Base-by-base conservation (phyloP, 2,329 filamentous ascomycete species). In the Aureobasidium sp. region DNA sequence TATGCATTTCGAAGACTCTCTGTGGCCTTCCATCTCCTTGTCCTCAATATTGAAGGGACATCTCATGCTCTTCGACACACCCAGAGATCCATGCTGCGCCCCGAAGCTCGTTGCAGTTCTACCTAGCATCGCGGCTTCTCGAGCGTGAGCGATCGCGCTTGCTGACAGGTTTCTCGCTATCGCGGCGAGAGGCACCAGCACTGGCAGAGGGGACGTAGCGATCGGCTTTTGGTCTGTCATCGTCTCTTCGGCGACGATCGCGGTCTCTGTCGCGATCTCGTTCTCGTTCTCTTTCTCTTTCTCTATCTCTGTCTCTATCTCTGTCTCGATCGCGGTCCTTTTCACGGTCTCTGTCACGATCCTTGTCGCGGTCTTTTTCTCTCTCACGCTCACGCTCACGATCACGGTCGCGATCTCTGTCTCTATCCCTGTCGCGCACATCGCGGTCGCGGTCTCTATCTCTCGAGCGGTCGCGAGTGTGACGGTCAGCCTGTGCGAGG, bases 271-370 rank as follows among this genome's bases (percentile, higher is more conserved):
- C 65, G n/a, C n/a, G n/a, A n/a, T n/a, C n/a, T 33, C 59, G 79
- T 75, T 18, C 78, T 76, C 23, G 76, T 72, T 83, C 81, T 15
- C 79, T 74, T 45, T 81, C 79, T 10, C 79, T 74, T 10, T 70
- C 69, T 38, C 74, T 69, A 6, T 75, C 73, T 20, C 75, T 69
- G 1, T 78, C 75, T n/a, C 79, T 74, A 11, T 70, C 69, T 38
- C 74, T 69, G 7, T 75, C 73, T 20, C 75, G 70, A 1, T 78
- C 75, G 4, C 75, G 69, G 9, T 74, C 75, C 4, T 77, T 75
- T 16, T 78, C 77, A 2, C 76, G 71, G 18, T 73, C 65, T 47
- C 60, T 79, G 23, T 66, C 63, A n/a, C 48, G 40, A 16, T 66
- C 66, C 23, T 58, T 36, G 50, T 59, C 64, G 20, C 65, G 55